Evolutionary conservation across 1,284 basidiomycete species (phyloP), one percentile per base, ranked within the genome.

Genomic region (Ustilago nuda): DNA sequence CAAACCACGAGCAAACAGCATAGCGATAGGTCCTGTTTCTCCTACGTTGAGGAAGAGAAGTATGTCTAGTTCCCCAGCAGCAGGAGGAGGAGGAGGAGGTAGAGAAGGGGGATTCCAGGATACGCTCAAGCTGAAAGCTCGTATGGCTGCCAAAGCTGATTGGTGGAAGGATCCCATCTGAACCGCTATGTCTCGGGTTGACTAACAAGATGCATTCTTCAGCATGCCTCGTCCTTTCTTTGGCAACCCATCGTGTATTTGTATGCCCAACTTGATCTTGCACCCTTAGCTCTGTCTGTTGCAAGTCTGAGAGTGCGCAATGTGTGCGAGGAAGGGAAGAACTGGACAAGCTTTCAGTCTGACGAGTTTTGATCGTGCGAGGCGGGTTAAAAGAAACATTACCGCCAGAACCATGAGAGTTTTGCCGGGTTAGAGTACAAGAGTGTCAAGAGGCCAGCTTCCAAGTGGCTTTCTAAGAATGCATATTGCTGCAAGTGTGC

Each of bases 81-180:
- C 23, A 27, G 23, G 3, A 27, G 23, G 2, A 2, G 43, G 19
- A 45, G 43, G n/a, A 4, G 43, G 9, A 37, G 36, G 36, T 9
- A 4, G 30, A 15, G 59, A 36, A 12, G 51, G 54, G 32, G 58
- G 46, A 13, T 36, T 72, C 5, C 43, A 66, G 23, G 64, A 66
- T 15, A 72, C 69, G 15, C 41, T 72, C 3, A 46, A 58, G 8
- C 39, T 76, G 51, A 76, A 76, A 56, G 68, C 73, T 8, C 36
- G 66, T 8, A 65, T 71, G 64, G 57, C 68, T 6, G 75, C 75
- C 1, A 66, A 74, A 37, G 56, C 67, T 17, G 75, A 78, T 36
- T 78, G 75, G 75, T 78, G 75, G 75, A 78, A 78, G 36, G 75
- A 77, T 36, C 36, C 60, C 11, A 46, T 76, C 48, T 67, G 53